These are phyloP conservation scores for Pichia rugopelliculosa DNA, from an alignment of 805 yeast species.

Conservation along the genomic window DNA sequence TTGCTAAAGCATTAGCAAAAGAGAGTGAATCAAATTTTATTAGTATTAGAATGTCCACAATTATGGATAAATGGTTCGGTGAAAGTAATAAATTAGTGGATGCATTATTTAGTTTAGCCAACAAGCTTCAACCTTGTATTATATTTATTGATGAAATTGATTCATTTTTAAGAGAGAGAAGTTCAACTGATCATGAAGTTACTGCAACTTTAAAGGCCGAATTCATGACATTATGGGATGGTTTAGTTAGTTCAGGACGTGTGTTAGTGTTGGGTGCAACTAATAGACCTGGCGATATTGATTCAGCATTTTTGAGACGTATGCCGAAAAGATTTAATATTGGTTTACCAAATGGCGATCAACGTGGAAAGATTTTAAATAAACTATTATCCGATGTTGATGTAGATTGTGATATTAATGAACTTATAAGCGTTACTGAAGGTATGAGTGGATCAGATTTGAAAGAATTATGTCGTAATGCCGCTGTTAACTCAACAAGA, in stretches of 20 bases:
- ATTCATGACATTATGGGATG: slow-evolving; percentile 98
- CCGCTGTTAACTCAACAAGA: slow-evolving; percentile 82
- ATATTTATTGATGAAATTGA: slow-evolving; percentile 95
- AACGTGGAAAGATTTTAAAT: slow-evolving; percentile 63
- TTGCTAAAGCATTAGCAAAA: slow-evolving; percentile 89
- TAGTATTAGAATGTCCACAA: slow-evolving; percentile 84
- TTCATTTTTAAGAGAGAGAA: slow-evolving; percentile 82
- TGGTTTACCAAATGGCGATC: slow-evolving; percentile 57
- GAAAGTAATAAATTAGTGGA: slow-evolving; percentile 91
- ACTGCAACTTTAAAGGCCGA: slow-evolving; percentile 92
- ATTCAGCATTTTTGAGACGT: slow-evolving; percentile 84
- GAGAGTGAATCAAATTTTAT: slow-evolving; percentile 90
- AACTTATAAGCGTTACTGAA: slow-evolving; percentile 54
- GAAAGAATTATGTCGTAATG: slow-evolving; percentile 86
- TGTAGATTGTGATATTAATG: slow-evolving; percentile 58
- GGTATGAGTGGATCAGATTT: slow-evolving; percentile 89
- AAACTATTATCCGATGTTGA: slow-evolving; percentile 61
- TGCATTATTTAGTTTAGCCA: slow-evolving; percentile 84
- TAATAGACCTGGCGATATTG: slow-evolving; percentile 86
- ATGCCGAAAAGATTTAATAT: slow-evolving; percentile 87
- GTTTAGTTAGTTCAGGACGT: slow-evolving; percentile 66
- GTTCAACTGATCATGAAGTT: slow-evolving; percentile 85
- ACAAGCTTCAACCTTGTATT: slow-evolving; percentile 88
- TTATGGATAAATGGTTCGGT: slow-evolving; percentile 98
- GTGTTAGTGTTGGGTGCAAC: slow-evolving; percentile 92